Conservation (phyloP, 2,329 filamentous ascomycete species). For the Aaosphaeria arxii region DNA sequence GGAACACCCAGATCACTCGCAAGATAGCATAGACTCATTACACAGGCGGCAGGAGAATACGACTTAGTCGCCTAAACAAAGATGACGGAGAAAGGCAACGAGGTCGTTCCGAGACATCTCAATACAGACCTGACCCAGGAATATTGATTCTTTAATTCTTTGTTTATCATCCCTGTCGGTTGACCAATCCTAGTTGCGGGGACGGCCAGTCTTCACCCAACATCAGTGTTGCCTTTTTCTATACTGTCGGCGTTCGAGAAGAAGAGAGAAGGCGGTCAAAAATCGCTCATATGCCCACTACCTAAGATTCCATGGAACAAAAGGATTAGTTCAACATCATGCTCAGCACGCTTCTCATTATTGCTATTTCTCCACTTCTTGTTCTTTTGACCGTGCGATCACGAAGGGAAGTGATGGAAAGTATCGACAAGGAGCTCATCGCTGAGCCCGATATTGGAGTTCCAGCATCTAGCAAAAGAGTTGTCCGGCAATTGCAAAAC, state of each 20-base stretch:
- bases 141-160: too few relatives aligned
- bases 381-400: slow-evolving; percentile 1
- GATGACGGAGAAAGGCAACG: too few relatives aligned
- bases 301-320: background rate
- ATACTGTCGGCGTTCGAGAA: background rate
- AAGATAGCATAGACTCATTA: too few relatives aligned
- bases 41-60: too few relatives aligned
- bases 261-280: background rate
- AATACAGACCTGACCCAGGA: too few relatives aligned
- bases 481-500: slow-evolving; percentile 1
- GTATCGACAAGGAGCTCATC: slow-evolving; percentile 1
- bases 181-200: too few relatives aligned
- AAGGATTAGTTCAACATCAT: background rate
- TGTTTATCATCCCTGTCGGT: too few relatives aligned
- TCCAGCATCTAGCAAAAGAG: slow-evolving; percentile 4
- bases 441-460: slow-evolving; percentile 2
- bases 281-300: background rate
- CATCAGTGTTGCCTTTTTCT: background rate
- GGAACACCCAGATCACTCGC: too few relatives aligned
- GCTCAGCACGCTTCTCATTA: slow-evolving; percentile 1
- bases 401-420: slow-evolving; percentile 1
- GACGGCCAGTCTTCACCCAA: too few relatives aligned
- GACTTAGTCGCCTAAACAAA: too few relatives aligned
- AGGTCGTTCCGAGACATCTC: too few relatives aligned
- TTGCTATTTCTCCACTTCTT: background rate